Percentiles rank a stretch among this genome's conserved stretches.
Evolutionary conservation across 164 flowering plant genomes (phyloP).

Genomic region (Piper longum): DNA sequence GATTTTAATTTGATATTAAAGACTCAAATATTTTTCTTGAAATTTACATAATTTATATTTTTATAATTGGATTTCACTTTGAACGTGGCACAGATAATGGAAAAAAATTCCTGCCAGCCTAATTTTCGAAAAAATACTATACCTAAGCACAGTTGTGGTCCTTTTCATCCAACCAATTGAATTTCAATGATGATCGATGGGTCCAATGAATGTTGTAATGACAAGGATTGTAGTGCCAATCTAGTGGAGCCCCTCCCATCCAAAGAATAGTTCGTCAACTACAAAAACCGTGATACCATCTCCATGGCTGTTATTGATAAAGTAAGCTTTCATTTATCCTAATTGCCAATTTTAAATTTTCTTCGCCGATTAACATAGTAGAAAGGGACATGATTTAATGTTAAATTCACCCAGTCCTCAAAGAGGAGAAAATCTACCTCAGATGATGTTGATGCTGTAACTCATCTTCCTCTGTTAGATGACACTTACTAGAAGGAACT

Average conservation of each 20-base stretch:
- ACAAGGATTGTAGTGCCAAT: slow-evolving; percentile 22
- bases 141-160: slow-evolving; percentile 62
- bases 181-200: slow-evolving; percentile 4
- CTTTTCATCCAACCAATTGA: slow-evolving; percentile 37
- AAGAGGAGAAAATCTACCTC: too few relatives aligned
- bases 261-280: slow-evolving; percentile 27
- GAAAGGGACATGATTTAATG: too few relatives aligned
- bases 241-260: slow-evolving; percentile 12
- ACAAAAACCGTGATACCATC: slow-evolving; percentile 76
- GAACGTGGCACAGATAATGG: too few relatives aligned
- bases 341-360: not conserved
- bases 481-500: too few relatives aligned
- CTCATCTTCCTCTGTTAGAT: too few relatives aligned
- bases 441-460: too few relatives aligned
- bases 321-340: slow-evolving; percentile 24
- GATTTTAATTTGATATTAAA: too few relatives aligned
- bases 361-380: too few relatives aligned
- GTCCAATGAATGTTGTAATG: slow-evolving; percentile 3
- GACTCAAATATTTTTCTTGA: too few relatives aligned
- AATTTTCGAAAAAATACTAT: slow-evolving; percentile 77
- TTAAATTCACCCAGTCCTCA: too few relatives aligned
- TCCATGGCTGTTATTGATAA: slow-evolving; percentile 87
- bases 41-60: too few relatives aligned
- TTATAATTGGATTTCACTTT: too few relatives aligned
- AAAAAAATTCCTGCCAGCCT: slow-evolving; percentile 68